Evolutionary conservation across 1,284 basidiomycete genomes (phyloP).

Genomic region (Irpex sp.): DNA sequence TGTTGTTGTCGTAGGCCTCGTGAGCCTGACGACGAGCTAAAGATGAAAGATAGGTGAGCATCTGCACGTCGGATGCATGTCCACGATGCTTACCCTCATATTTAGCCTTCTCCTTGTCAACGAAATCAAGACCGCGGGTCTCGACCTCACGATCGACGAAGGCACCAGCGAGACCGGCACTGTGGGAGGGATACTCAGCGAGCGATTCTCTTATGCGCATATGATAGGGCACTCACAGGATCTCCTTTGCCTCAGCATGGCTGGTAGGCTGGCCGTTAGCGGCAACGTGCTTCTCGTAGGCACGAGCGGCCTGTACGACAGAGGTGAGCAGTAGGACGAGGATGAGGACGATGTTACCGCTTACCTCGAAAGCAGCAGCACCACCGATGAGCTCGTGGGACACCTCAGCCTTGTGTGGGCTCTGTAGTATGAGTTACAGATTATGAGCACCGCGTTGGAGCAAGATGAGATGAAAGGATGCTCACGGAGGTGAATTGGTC

Average conservation of each 20-base stretch:
- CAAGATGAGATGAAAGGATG: background rate
- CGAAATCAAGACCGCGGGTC: slow-evolving; percentile 41
- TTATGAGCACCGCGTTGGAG: background rate
- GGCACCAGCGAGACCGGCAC: slow-evolving; percentile 39
- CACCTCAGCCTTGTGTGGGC: slow-evolving; percentile 46
- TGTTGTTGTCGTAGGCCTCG: slow-evolving; percentile 9
- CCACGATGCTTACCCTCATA: slow-evolving; percentile 30
- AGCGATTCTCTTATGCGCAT: too few species aligned
- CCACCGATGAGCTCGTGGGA: slow-evolving; percentile 66
- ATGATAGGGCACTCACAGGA: slow-evolving; percentile 22
- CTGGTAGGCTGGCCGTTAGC: slow-evolving; percentile 33
- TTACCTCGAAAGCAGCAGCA: slow-evolving; percentile 45
- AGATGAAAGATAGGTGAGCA: background rate
- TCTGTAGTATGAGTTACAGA: slow-evolving; percentile 37
- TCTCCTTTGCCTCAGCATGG: slow-evolving; percentile 37
- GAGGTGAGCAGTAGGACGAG: background rate
- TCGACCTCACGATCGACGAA: slow-evolving; percentile 44
- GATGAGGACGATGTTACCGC: background rate
- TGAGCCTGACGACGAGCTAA: slow-evolving; percentile 9
- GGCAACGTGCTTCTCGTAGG: slow-evolving; percentile 39
- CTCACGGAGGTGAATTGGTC: slow-evolving; percentile 31
- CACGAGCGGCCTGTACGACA: slow-evolving; percentile 32
- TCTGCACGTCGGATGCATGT: background rate
- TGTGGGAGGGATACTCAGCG: slow-evolving; percentile 4
- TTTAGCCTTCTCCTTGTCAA: slow-evolving; percentile 44